A percentile compares a stretch with the other conserved stretches of the same genome.
Conservation (phyloP, 306 rosid genomes). For the Psophocarpus tetragonolobus region DNA sequence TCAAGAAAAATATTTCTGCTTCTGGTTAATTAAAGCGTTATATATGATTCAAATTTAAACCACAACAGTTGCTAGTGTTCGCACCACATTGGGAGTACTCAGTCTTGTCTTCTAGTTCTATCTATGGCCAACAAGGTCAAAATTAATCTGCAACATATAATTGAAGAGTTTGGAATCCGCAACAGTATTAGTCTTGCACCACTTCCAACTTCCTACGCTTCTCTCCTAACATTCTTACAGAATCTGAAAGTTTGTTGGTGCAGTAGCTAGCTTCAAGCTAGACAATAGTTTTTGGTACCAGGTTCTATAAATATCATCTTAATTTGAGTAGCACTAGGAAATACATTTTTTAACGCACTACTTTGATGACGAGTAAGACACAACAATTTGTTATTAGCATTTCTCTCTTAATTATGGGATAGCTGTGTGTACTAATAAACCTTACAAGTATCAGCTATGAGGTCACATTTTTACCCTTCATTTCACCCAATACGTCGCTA, state of each 20-base stretch:
- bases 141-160: not conserved
- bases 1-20: not conserved
- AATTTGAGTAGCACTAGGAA: too few species aligned
- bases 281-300: not conserved
- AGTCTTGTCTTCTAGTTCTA: not conserved
- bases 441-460: not conserved
- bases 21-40: not conserved
- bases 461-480: not conserved
- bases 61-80: not conserved
- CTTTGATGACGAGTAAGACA: too few species aligned
- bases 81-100: not conserved
- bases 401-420: not conserved
- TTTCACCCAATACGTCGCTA: slow-evolving; percentile 2
- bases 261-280: slow-evolving; percentile 1
- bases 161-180: slow-evolving; percentile 1
- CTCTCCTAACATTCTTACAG: slow-evolving; percentile 27
- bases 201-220: not conserved
- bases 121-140: not conserved
- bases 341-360: too few species aligned
- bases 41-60: not conserved
- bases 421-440: not conserved
- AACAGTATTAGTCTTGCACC: not conserved
- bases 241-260: slow-evolving; percentile 24
- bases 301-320: not conserved
- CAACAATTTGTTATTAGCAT: too few species aligned